Evolutionary conservation across 1,284 basidiomycete genomes (phyloP).

Genomic region (Apiotrichum gamsii): DNA sequence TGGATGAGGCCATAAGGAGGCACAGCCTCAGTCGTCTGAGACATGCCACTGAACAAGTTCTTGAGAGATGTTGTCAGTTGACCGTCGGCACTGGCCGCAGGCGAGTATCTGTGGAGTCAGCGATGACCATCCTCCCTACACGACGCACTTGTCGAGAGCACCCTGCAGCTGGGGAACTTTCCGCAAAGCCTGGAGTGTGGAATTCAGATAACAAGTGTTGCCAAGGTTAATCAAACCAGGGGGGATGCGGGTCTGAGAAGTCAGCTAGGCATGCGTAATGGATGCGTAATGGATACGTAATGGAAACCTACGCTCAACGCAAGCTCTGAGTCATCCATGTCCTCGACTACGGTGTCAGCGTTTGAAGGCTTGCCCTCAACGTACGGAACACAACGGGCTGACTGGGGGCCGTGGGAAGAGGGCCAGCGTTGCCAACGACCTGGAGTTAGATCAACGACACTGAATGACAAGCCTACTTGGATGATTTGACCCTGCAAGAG

Average conservation of each 20-base stretch:
- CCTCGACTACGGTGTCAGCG: constrained; percentile 49
- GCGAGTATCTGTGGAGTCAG: constrained; percentile 10
- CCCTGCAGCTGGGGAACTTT: constrained; percentile 80
- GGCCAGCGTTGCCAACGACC: constrained; percentile 88
- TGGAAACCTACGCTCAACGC: constrained; percentile 70
- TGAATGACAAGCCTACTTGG: constrained; percentile 31
- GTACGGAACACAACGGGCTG: constrained; percentile 65
- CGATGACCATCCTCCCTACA: neutral
- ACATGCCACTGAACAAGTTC: constrained; percentile 67
- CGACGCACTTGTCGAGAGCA: constrained; percentile 58
- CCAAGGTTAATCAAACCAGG: constrained; percentile 36
- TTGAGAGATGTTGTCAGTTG: constrained; percentile 56
- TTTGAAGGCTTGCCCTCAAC: constrained; percentile 52
- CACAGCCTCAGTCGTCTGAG: constrained; percentile 67
- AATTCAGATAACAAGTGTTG: constrained; percentile 72
- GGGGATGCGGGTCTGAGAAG: constrained; percentile 53
- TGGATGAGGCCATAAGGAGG: constrained; percentile 67
- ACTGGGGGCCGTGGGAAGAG: constrained; percentile 78
- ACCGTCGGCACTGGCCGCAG: constrained; percentile 36
- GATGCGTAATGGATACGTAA: no score
- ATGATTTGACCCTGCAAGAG: neutral
- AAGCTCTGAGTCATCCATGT: constrained; percentile 76
- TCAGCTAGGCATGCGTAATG: neutral
- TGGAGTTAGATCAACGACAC: constrained; percentile 58
- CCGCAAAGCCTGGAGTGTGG: constrained; percentile 84